These are phyloP conservation scores for Nitzschia inconspicua DNA, from an alignment of 108 stramenopile species.

Conservation along the genomic window DNA sequence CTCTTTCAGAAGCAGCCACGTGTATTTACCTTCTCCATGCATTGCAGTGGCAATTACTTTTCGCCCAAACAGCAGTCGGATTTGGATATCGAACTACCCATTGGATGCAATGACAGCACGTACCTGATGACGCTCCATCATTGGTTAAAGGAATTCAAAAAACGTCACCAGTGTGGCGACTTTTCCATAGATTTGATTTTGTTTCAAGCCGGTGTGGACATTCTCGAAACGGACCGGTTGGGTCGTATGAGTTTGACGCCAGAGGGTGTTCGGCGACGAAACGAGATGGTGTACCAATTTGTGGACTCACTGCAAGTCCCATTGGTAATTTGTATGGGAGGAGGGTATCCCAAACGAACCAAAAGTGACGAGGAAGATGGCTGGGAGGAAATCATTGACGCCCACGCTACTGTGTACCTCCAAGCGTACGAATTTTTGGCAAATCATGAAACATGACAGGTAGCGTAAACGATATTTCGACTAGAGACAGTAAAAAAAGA, in stretches of 20 bases:
- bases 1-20: conserved; percentile 54
- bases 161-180: no score
- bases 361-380: no score
- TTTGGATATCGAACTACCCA: conserved; percentile 78
- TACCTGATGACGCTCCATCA: conserved; percentile 65
- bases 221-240: conserved; percentile 71
- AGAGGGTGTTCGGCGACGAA: conserved; percentile 56
- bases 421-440: conserved; percentile 62
- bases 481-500: no score
- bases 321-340: conserved; percentile 83
- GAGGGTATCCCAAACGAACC: conserved; percentile 68
- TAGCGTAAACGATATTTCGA: no score
- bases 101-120: conserved; percentile 64
- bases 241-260: conserved; percentile 64
- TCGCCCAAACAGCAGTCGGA: conserved; percentile 72
- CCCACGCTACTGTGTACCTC: conserved; percentile 72
- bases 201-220: conserved; percentile 85
- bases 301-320: conserved; percentile 42
- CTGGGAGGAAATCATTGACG: conserved; percentile 68
- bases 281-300: conserved; percentile 66
- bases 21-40: conserved; percentile 80
- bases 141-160: conserved; percentile 64
- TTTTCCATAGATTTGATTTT: conserved; percentile 80
- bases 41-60: conserved; percentile 83
- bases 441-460: no score